phyloP scores from a whole-genome alignment of 352 stramenopile species.

The Thalassiosira ordinaria region DNA sequence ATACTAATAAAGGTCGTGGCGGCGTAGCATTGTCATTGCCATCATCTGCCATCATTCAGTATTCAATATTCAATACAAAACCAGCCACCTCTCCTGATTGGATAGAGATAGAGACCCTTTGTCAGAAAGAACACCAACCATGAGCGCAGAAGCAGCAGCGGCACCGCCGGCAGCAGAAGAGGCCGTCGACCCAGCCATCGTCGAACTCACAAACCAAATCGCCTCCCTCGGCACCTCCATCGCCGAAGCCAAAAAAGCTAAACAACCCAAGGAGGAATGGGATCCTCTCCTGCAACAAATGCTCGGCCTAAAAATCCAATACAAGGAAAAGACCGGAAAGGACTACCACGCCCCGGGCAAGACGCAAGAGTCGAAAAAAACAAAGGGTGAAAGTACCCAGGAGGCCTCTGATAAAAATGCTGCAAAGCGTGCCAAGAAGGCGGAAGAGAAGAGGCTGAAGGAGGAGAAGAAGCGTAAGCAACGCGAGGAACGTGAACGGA shows the following conservation, averaged over 20 bases:
- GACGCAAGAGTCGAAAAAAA: constrained; percentile 55
- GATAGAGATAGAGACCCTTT: no score
- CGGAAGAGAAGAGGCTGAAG: constrained; percentile 72
- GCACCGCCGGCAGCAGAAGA: constrained; percentile 5
- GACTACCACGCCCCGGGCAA: constrained; percentile 62
- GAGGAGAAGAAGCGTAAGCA: constrained; percentile 79
- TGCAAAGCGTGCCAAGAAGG: constrained; percentile 80
- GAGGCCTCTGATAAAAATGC: constrained; percentile 81
- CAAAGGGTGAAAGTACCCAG: constrained; percentile 38
- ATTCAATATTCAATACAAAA: no score
- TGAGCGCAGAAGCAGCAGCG: constrained; percentile 21
- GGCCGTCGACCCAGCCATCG: constrained; percentile 34
- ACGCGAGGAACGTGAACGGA: constrained; percentile 68
- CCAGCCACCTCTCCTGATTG: no score
- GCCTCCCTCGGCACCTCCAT: constrained; percentile 70
- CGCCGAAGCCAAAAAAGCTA: constrained; percentile 69
- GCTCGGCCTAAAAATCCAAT: constrained; percentile 76
- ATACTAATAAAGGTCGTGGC: no score
- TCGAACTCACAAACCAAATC: constrained; percentile 70
- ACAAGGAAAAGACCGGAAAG: constrained; percentile 72
- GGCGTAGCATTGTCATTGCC: no score
- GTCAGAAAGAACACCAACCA: no score
- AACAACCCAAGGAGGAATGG: constrained; percentile 83
- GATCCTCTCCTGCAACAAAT: constrained; percentile 78
- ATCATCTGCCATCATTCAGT: no score